Evolutionary conservation across 305 asterid species (phyloP).

Genomic region (Fraxinus sp.): DNA sequence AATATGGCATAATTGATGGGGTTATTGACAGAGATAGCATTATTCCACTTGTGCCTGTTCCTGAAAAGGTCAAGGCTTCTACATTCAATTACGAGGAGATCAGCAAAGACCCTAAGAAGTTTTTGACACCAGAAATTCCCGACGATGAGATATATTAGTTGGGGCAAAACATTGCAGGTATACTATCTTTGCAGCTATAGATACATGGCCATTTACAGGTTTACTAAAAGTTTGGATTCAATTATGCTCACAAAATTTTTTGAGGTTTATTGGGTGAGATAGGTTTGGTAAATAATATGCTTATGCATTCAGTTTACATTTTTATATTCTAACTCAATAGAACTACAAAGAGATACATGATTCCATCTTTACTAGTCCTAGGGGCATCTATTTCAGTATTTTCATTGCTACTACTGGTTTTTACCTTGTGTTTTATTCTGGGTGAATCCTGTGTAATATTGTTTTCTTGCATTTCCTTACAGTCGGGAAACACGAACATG

Average conservation of each 20-base stretch:
- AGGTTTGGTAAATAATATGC: neutral
- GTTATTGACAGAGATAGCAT: slow-evolving; percentile 80
- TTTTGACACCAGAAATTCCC: slow-evolving; percentile 77
- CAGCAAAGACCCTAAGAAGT: slow-evolving; percentile 56
- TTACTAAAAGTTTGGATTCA: too few relatives aligned
- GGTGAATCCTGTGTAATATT: neutral
- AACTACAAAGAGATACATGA: neutral
- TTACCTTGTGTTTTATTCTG: neutral
- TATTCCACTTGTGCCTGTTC: slow-evolving; percentile 73
- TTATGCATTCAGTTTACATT: neutral
- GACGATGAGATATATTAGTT: slow-evolving; percentile 83
- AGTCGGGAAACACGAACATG: neutral
- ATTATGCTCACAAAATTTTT: too few relatives aligned
- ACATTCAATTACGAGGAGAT: slow-evolving; percentile 57
- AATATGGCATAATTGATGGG: slow-evolving; percentile 85
- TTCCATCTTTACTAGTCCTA: neutral
- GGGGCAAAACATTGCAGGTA: slow-evolving; percentile 30
- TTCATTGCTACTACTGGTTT: neutral
- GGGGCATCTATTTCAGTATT: neutral
- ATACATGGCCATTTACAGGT: neutral
- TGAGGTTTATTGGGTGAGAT: neutral
- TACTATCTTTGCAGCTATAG: neutral
- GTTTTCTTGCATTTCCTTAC: neutral
- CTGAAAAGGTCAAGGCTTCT: slow-evolving; percentile 53
- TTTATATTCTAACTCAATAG: neutral